Evolutionary conservation across 2,329 filamentous ascomycete genomes (phyloP).

Genomic region (Arthrobotrys megalospora): DNA sequence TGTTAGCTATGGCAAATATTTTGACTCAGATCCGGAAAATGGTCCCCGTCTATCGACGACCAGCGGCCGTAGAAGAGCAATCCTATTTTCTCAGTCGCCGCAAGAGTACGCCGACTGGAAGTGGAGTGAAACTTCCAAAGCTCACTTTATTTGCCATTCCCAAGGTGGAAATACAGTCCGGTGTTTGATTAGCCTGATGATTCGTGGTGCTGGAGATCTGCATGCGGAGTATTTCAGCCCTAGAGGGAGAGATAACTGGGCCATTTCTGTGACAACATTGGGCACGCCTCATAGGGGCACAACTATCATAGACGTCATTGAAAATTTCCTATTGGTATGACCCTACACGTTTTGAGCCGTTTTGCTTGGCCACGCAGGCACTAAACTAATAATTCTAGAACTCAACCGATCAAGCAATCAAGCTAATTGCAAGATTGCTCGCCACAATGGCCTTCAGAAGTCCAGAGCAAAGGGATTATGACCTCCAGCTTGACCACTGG

Average conservation of each 20-base stretch:
- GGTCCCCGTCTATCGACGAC: not conserved
- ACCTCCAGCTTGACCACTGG: conserved; percentile 37
- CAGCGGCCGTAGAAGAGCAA: conserved; percentile 1
- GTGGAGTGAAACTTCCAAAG: conserved; percentile 16
- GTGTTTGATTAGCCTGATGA: conserved; percentile 33
- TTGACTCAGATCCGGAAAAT: not conserved
- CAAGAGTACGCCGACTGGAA: conserved; percentile 11
- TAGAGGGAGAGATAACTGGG: conserved; percentile 14
- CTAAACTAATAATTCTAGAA: conserved; percentile 1
- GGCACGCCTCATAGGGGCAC: conserved; percentile 25
- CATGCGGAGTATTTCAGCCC: not conserved
- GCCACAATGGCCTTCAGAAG: not conserved
- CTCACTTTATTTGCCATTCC: conserved; percentile 28
- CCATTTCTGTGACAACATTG: conserved; percentile 21
- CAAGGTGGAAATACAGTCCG: conserved; percentile 32
- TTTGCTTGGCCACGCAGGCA: not conserved
- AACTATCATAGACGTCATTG: conserved; percentile 28
- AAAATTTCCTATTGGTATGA: conserved; percentile 9
- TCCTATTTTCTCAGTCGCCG: not conserved
- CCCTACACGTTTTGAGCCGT: not conserved
- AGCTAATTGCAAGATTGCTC: not conserved
- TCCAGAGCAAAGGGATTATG: conserved; percentile 14
- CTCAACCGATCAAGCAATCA: not conserved
- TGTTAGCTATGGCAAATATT: conserved; percentile 1
- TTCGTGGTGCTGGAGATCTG: conserved; percentile 4